These are phyloP conservation scores for Polytrichum formosum DNA, from an alignment of 225 moss, liverwort and hornwort genomes.

Conservation along the genomic window DNA sequence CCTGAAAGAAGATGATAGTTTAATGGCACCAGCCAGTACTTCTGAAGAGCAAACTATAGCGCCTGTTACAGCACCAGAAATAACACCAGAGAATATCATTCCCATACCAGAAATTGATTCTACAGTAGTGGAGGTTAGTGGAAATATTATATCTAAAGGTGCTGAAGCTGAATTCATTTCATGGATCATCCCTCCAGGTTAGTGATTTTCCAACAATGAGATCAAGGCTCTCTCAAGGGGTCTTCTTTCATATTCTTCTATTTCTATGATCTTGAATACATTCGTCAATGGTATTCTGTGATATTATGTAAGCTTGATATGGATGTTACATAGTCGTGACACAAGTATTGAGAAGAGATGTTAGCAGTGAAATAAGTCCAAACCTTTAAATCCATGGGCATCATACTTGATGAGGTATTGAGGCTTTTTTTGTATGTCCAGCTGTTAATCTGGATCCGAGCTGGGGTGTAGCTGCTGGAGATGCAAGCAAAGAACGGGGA, in stretches of 20 bases:
- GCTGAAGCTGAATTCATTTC: conserved; percentile 25
- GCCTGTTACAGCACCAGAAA: conserved; percentile 6
- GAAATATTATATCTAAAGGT: conserved; percentile 18
- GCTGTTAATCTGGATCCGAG: conserved; percentile 48
- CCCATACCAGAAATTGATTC: conserved; percentile 7
- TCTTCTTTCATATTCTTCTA: too few species aligned
- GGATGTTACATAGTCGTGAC: too few species aligned
- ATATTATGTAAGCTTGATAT: too few species aligned
- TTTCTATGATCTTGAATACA: too few species aligned
- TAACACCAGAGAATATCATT: conserved; percentile 7
- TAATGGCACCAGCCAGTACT: conserved; percentile 7
- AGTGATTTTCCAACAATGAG: conserved; percentile 4
- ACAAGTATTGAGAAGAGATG: too few species aligned
- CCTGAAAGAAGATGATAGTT: conserved; percentile 23
- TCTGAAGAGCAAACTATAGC: conserved; percentile 9
- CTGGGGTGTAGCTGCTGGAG: conserved; percentile 86
- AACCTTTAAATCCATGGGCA: too few species aligned
- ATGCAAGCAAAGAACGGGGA: conserved; percentile 81
- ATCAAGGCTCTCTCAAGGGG: too few species aligned
- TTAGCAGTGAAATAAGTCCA: too few species aligned
- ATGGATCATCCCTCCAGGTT: conserved; percentile 58
- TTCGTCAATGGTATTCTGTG: too few species aligned
- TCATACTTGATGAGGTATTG: too few species aligned
- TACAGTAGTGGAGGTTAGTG: conserved; percentile 13
- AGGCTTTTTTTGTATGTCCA: conserved; percentile 16